Percentiles rank a stretch among this genome's conserved stretches.
Evolutionary conservation across 176 grass and related monocot species (phyloP).

Genomic region (Oryza longistaminata): DNA sequence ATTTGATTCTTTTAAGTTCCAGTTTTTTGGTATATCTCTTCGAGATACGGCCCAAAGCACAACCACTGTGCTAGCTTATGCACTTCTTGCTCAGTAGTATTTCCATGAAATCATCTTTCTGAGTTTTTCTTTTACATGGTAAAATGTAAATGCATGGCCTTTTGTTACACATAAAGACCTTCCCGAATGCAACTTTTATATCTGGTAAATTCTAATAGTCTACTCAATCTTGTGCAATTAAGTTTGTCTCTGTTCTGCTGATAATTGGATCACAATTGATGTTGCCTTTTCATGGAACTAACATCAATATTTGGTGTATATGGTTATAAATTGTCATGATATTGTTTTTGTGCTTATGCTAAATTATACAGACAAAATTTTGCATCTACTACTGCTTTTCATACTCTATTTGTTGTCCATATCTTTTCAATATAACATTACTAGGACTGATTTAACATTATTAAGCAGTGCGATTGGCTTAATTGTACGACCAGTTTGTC

Average conservation of each 20-base stretch:
- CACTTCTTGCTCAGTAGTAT: background rate
- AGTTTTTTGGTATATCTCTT: background rate
- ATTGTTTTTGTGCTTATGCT: background rate
- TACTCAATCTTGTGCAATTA: background rate
- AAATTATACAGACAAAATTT: background rate
- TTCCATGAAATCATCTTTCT: background rate
- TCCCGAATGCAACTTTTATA: background rate
- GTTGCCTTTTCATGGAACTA: background rate
- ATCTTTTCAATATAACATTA: background rate
- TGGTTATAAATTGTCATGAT: background rate
- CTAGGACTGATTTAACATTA: background rate
- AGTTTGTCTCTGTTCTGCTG: background rate
- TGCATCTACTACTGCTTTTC: background rate
- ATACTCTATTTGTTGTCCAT: background rate
- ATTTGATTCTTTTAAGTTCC: too few species aligned
- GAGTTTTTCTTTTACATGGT: background rate
- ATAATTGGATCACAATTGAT: background rate
- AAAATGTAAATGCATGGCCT: background rate
- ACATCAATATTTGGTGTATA: background rate
- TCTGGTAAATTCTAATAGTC: slow-evolving; percentile 1
- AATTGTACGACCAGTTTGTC: background rate
- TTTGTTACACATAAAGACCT: background rate
- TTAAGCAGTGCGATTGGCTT: background rate
- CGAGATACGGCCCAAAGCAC: background rate
- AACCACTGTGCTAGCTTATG: background rate